These are phyloP conservation scores for Hypoxylon sp. DNA, from an alignment of 2,329 filamentous ascomycete genomes.

Conservation along the genomic window DNA sequence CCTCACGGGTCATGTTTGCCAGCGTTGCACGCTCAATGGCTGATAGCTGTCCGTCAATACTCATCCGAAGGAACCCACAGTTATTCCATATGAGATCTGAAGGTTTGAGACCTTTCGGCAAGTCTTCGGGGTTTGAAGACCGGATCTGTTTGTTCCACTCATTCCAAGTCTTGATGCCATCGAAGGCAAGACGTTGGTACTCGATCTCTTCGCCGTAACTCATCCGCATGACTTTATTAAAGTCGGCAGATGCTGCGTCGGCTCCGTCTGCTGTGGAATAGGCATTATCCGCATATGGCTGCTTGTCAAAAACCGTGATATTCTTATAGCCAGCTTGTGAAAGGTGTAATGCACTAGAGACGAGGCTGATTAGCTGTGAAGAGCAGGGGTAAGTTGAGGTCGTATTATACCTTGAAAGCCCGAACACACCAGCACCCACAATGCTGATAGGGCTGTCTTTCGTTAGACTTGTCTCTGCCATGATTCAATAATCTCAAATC, in stretches of 20 bases:
- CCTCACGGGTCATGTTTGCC: slow-evolving; percentile 54
- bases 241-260: slow-evolving; percentile 51
- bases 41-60: slow-evolving; percentile 47
- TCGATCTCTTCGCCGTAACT: slow-evolving; percentile 57
- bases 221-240: slow-evolving; percentile 59
- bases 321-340: slow-evolving; percentile 58
- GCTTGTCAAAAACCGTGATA: slow-evolving; percentile 62
- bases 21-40: slow-evolving; percentile 56
- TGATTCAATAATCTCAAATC: background rate
- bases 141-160: slow-evolving; percentile 58
- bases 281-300: slow-evolving; percentile 55
- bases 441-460: slow-evolving; percentile 52
- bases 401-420: slow-evolving; percentile 52
- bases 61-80: slow-evolving; percentile 41
- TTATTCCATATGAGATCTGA: slow-evolving; percentile 32
- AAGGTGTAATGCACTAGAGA: slow-evolving; percentile 54
- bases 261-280: slow-evolving; percentile 58
- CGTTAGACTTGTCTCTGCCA: slow-evolving; percentile 13
- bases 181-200: slow-evolving; percentile 59
- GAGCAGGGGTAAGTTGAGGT: background rate
- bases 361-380: background rate
- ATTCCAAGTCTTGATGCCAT: slow-evolving; percentile 58
- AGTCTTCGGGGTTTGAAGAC: slow-evolving; percentile 40
- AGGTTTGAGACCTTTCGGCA: slow-evolving; percentile 54
- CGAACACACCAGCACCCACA: slow-evolving; percentile 57